phyloP scores from a whole-genome alignment of 1,284 basidiomycete genomes.

The Rhodotorula sp. region DNA sequence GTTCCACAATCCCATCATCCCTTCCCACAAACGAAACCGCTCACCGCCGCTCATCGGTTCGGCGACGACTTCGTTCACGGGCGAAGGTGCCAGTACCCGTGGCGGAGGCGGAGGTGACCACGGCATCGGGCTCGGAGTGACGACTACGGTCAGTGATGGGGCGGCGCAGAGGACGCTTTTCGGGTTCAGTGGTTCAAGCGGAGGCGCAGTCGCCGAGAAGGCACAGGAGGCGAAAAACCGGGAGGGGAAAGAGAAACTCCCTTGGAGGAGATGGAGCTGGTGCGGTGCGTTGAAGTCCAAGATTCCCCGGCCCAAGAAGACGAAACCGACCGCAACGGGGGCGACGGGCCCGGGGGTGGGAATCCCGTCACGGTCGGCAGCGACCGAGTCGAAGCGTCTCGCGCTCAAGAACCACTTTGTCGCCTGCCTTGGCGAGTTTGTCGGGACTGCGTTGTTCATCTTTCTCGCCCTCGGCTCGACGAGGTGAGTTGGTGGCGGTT shows the following conservation, averaged over 20 bases:
- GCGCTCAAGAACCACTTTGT: constrained; percentile 32
- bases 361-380: too few relatives aligned
- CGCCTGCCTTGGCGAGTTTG: constrained; percentile 36
- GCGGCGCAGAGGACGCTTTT: too few relatives aligned
- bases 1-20: background rate
- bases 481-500: background rate
- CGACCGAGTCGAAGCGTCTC: background rate
- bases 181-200: too few relatives aligned
- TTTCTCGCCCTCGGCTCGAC: constrained; percentile 17
- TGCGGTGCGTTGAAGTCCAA: too few relatives aligned
- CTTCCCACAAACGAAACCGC: background rate
- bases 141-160: too few relatives aligned
- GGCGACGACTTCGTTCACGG: background rate
- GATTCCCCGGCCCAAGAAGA: too few relatives aligned
- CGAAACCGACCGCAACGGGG: too few relatives aligned
- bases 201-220: too few relatives aligned
- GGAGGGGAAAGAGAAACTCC: too few relatives aligned
- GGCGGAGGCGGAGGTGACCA: background rate
- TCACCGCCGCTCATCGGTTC: background rate
- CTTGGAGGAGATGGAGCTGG: too few relatives aligned
- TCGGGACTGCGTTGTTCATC: constrained; percentile 35
- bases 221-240: too few relatives aligned
- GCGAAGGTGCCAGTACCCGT: background rate
- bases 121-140: background rate
- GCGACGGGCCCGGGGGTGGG: too few relatives aligned